Evolutionary conservation across 306 rosid genomes (phyloP).

Genomic region (Luffa aegyptiaca): DNA sequence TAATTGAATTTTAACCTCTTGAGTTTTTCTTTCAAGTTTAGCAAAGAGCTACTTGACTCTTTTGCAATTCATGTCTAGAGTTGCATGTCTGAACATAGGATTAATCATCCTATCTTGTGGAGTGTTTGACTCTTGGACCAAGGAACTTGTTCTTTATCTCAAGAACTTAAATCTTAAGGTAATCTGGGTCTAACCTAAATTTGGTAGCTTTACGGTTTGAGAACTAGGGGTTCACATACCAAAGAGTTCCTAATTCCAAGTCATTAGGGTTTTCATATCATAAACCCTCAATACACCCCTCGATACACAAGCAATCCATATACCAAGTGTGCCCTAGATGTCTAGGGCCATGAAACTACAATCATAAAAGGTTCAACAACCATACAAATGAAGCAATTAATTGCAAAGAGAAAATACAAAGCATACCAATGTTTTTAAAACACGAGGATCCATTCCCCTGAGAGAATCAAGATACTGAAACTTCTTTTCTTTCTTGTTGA

Average conservation of each 20-base stretch:
- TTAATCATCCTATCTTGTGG: not conserved
- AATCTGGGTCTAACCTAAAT: too few relatives aligned
- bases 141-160: not conserved
- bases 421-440: slow-evolving; percentile 59
- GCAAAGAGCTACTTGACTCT: not conserved
- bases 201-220: not conserved
- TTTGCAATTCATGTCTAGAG: not conserved
- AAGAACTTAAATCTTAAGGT: not conserved
- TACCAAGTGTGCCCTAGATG: not conserved
- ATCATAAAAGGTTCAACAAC: not conserved
- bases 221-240: not conserved
- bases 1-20: too few relatives aligned
- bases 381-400: slow-evolving; percentile 9
- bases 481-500: slow-evolving; percentile 70
- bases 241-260: not conserved
- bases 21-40: not conserved
- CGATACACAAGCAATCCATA: not conserved
- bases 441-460: slow-evolving; percentile 53
- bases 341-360: not conserved
- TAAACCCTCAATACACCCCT: not conserved
- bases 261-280: not conserved
- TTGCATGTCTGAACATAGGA: not conserved
- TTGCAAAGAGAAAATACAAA: slow-evolving; percentile 8
- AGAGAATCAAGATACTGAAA: slow-evolving; percentile 96
- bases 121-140: not conserved